Conservation (phyloP, 208 protist species). For the Leishmania lainsoni region DNA sequence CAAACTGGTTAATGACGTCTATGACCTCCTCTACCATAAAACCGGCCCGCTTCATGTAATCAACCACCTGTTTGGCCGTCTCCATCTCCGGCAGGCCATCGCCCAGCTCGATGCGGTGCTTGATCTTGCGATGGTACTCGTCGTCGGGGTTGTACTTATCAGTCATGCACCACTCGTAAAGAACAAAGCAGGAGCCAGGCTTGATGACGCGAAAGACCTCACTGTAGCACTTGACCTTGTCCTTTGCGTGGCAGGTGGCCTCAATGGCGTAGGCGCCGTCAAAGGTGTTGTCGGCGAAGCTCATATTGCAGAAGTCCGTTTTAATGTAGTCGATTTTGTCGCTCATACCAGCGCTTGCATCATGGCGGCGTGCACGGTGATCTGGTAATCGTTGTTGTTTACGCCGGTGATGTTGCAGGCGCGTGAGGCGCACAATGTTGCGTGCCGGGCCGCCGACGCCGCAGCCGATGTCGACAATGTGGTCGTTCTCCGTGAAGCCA, state of each 20-base stretch:
- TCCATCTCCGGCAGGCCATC: slow-evolving; percentile 94
- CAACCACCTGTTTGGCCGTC: slow-evolving; percentile 64
- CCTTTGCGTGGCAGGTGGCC: slow-evolving; percentile 96
- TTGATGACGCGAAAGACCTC: slow-evolving; percentile 96
- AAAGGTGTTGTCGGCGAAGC: slow-evolving; percentile 87
- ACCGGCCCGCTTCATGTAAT: slow-evolving; percentile 90
- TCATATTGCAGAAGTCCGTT: slow-evolving; percentile 95
- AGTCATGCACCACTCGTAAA: slow-evolving; percentile 97
- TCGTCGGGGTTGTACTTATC: slow-evolving; percentile 93
- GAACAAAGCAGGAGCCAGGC: slow-evolving; percentile 91
- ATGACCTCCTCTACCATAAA: slow-evolving; percentile 91
- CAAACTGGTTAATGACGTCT: slow-evolving; percentile 67
- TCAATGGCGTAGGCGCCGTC: slow-evolving; percentile 97
- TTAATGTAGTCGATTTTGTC: slow-evolving; percentile 87
- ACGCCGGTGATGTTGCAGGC: slow-evolving; percentile 94
- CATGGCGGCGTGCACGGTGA: slow-evolving; percentile 85
- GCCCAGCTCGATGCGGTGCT: slow-evolving; percentile 95
- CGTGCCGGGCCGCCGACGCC: slow-evolving; percentile 96
- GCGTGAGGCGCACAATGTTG: slow-evolving; percentile 95
- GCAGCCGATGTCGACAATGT: slow-evolving; percentile 94
- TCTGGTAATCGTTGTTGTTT: slow-evolving; percentile 98
- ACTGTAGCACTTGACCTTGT: slow-evolving; percentile 91
- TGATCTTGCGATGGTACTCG: slow-evolving; percentile 86
- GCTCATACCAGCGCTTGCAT: slow-evolving; percentile 64
- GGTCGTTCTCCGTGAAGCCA: slow-evolving; percentile 83